Evolutionary conservation across 345 rosid genomes (phyloP).

Genomic region (Acer negundo): DNA sequence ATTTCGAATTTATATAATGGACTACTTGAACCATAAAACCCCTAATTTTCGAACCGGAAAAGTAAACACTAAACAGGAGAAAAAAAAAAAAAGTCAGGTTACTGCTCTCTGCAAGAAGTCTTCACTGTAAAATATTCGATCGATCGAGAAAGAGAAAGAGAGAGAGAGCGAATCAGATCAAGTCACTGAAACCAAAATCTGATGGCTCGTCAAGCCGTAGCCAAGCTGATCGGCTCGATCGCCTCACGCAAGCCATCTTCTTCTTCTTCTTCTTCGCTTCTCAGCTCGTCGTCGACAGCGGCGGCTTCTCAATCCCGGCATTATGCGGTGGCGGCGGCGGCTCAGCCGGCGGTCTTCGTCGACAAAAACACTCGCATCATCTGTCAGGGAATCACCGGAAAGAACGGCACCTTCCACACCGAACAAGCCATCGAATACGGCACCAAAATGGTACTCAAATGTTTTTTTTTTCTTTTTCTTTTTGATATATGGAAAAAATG

Average conservation of each 20-base stretch:
- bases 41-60: not conserved
- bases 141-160: not conserved
- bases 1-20: not conserved
- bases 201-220: constrained; percentile 48
- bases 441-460: constrained; percentile 75
- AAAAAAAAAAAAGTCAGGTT: not conserved
- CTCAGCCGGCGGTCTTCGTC: constrained; percentile 84
- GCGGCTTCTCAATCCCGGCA: constrained; percentile 38
- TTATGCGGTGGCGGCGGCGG: constrained; percentile 54
- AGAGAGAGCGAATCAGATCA: constrained; percentile 8
- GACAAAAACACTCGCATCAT: constrained; percentile 89
- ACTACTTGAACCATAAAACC: not conserved
- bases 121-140: not conserved
- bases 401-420: constrained; percentile 92
- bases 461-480: not conserved
- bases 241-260: constrained; percentile 31
- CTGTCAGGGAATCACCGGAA: constrained; percentile 97
- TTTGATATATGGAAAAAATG: too few species aligned
- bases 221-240: constrained; percentile 39
- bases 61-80: not conserved
- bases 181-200: constrained; percentile 12
- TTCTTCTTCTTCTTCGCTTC: constrained; percentile 22
- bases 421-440: constrained; percentile 98
- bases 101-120: not conserved
- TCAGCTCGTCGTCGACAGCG: constrained; percentile 5